phyloP scores from a whole-genome alignment of 257 asterid genomes.

The Gardenia jasminoides region DNA sequence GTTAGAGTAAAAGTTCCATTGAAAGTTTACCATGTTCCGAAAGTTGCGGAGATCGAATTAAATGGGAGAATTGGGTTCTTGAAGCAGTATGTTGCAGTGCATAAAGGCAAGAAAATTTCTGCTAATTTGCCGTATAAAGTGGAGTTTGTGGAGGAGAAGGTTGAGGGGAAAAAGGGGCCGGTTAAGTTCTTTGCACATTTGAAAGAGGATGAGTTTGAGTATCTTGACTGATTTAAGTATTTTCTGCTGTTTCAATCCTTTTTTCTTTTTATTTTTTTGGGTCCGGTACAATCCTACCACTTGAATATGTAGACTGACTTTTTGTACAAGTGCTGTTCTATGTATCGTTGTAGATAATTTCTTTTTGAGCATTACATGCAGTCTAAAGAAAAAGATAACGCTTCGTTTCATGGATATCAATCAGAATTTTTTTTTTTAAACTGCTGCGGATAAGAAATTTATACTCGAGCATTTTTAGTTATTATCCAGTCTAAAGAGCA shows the following conservation, averaged over 20 bases:
- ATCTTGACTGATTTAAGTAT: constrained; percentile 52
- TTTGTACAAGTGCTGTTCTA: constrained; percentile 3
- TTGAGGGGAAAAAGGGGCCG: constrained; percentile 63
- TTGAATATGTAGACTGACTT: constrained; percentile 6
- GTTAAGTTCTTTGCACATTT: constrained; percentile 70
- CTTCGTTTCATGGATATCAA: not conserved
- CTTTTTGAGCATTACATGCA: not conserved
- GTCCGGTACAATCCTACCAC: constrained; percentile 6
- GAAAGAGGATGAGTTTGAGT: constrained; percentile 93
- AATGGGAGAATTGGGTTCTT: constrained; percentile 55
- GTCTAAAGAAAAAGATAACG: not conserved
- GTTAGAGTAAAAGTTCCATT: constrained; percentile 72
- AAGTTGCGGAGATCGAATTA: constrained; percentile 67
- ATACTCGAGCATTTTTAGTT: not conserved
- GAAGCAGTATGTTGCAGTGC: constrained; percentile 76
- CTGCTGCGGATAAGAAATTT: too few relatives aligned
- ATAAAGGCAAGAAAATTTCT: constrained; percentile 72
- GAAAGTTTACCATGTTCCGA: constrained; percentile 82
- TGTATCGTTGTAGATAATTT: constrained; percentile 6
- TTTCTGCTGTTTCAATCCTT: not conserved
- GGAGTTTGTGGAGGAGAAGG: constrained; percentile 55
- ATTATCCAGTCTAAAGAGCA: not conserved
- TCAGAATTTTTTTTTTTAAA: too few relatives aligned
- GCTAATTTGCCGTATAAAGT: constrained; percentile 87
- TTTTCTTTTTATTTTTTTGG: not conserved